These are phyloP conservation scores for Beta lomatogona DNA, from an alignment of 179 eudicot species.

Conservation along the genomic window DNA sequence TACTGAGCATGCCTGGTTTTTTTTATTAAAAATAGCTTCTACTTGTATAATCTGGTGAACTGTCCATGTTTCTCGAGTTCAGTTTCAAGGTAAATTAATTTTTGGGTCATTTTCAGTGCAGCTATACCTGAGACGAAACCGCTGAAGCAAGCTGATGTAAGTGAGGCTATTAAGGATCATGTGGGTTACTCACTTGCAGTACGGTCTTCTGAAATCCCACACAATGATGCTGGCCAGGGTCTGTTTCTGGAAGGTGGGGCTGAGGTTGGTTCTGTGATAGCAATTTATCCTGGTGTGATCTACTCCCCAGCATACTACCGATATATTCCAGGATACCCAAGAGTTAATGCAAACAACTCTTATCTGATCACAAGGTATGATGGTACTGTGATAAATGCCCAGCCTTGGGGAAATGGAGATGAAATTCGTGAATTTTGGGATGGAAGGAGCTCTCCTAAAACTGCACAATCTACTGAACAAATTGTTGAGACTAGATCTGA, in stretches of 20 bases:
- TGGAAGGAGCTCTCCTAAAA: slow-evolving; percentile 33
- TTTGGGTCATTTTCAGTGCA: slow-evolving; percentile 50
- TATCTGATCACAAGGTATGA: slow-evolving; percentile 90
- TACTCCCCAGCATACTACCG: slow-evolving; percentile 92
- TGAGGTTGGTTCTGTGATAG: slow-evolving; percentile 82
- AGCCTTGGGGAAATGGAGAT: slow-evolving; percentile 86
- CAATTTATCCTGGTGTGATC: slow-evolving; percentile 87
- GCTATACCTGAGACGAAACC: slow-evolving; percentile 70
- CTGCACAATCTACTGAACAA: slow-evolving; percentile 27
- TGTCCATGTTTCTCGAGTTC: not conserved
- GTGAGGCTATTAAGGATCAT: slow-evolving; percentile 59
- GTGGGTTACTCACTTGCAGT: slow-evolving; percentile 75
- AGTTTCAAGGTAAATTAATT: slow-evolving; percentile 27
- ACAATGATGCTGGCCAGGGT: slow-evolving; percentile 91
- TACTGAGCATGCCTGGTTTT: not conserved
- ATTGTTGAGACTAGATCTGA: slow-evolving; percentile 59
- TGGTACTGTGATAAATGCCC: slow-evolving; percentile 87
- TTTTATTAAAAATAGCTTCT: not conserved
- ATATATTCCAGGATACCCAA: slow-evolving; percentile 90
- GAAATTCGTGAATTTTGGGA: slow-evolving; percentile 79
- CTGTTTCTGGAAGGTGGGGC: slow-evolving; percentile 82
- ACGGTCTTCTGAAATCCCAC: slow-evolving; percentile 73
- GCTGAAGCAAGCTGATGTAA: slow-evolving; percentile 54
- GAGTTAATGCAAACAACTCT: slow-evolving; percentile 72
- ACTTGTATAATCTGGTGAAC: not conserved